phyloP scores from a whole-genome alignment of 2,329 filamentous ascomycete genomes.

The Verticillium zaregamsianum region DNA sequence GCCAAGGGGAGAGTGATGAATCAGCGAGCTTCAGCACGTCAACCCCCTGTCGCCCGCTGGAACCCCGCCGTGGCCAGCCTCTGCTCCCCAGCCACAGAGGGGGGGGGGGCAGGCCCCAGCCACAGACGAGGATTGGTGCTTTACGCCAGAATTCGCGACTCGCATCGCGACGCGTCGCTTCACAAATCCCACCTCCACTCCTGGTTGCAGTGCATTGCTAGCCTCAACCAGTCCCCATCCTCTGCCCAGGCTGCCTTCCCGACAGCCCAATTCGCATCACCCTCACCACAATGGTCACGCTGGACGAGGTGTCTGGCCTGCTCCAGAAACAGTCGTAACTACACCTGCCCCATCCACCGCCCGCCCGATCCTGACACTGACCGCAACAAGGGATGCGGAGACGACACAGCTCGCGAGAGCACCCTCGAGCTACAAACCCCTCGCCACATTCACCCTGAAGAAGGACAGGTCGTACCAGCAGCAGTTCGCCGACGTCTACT shows the following conservation, averaged over 20 bases:
- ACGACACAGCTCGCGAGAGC: constrained; percentile 39
- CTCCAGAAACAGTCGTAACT: constrained; percentile 47
- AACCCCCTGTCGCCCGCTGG: not conserved
- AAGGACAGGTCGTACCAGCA: constrained; percentile 77
- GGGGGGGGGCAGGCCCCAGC: too few species aligned
- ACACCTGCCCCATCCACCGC: not conserved
- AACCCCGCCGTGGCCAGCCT: constrained; percentile 2
- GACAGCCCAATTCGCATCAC: not conserved
- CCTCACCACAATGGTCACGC: constrained; percentile 33
- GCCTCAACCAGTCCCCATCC: not conserved
- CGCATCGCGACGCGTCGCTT: constrained; percentile 7
- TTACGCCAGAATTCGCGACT: constrained; percentile 31
- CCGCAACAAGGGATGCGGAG: constrained; percentile 24
- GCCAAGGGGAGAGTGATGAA: not conserved
- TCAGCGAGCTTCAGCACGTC: not conserved
- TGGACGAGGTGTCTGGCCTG: constrained; percentile 39
- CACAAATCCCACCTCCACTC: constrained; percentile 9
- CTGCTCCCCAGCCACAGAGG: constrained; percentile 1
- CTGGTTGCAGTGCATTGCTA: not conserved
- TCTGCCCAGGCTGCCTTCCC: not conserved
- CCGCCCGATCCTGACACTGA: constrained; percentile 3
- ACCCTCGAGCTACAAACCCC: constrained; percentile 63
- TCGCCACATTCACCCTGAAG: constrained; percentile 70
- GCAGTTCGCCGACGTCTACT: constrained; percentile 98
- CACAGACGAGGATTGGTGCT: constrained; percentile 6